phyloP scores from a whole-genome alignment of 2,329 filamentous ascomycete genomes.

The Amesomyces nigricolor region DNA sequence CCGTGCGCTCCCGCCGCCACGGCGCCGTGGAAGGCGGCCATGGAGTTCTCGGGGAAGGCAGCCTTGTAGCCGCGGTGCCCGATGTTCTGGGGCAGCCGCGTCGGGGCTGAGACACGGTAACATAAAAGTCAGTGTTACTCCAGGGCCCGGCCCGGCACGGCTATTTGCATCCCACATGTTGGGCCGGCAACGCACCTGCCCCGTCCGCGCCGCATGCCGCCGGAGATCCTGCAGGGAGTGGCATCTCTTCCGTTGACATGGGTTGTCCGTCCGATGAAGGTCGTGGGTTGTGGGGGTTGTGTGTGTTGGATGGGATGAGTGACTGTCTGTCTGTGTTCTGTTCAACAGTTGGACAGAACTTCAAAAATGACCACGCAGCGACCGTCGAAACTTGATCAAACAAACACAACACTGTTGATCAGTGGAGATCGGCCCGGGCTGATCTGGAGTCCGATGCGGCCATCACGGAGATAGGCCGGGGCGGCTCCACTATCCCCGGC shows the following conservation, averaged over 20 bases:
- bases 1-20: slow-evolving; percentile 70
- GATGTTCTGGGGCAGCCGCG: slow-evolving; percentile 60
- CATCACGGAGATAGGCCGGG: too few species aligned
- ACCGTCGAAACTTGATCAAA: too few species aligned
- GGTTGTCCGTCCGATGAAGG: neutral
- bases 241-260: slow-evolving; percentile 12
- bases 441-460: too few species aligned
- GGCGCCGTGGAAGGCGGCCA: slow-evolving; percentile 71
- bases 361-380: neutral
- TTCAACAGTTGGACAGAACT: neutral
- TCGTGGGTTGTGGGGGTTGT: too few species aligned
- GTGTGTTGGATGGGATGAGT: neutral
- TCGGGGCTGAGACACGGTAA: slow-evolving; percentile 4
- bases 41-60: slow-evolving; percentile 76
- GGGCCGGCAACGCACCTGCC: neutral
- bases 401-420: too few species aligned
- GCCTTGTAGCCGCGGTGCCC: slow-evolving; percentile 76
- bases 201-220: neutral
- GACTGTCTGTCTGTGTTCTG: neutral
- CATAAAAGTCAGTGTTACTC: neutral
- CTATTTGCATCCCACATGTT: neutral
- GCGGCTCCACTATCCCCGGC: too few species aligned
- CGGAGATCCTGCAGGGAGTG: slow-evolving; percentile 2
- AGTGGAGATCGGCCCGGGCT: too few species aligned
- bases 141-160: neutral